Evolutionary conservation across 768 basidiomycete genomes (phyloP).

Genomic region (Podaxis mareebaensis): DNA sequence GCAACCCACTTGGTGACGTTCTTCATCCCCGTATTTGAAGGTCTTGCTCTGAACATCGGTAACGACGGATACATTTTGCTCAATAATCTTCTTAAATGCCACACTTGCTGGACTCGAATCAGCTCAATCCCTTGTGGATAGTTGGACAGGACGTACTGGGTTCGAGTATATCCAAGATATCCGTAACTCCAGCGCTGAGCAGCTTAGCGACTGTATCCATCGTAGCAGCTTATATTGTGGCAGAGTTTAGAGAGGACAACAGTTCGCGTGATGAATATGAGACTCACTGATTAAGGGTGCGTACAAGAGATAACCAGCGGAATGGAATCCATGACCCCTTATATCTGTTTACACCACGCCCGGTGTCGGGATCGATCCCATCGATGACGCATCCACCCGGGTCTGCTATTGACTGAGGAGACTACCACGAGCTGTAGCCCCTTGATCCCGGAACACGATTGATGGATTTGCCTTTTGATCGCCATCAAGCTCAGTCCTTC

Average conservation of each 20-base stretch:
- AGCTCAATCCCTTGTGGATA: neutral
- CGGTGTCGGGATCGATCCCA: no score
- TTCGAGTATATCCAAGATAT: slow-evolving; percentile 2
- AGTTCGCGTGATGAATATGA: neutral
- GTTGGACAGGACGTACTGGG: neutral
- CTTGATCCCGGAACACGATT: neutral
- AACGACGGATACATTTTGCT: neutral
- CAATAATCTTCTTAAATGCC: slow-evolving; percentile 1
- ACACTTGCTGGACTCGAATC: neutral
- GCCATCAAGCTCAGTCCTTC: no score
- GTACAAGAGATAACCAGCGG: neutral
- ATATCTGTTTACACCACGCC: neutral
- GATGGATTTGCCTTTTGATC: neutral
- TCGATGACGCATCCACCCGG: no score
- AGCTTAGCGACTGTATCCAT: neutral
- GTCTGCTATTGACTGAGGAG: no score
- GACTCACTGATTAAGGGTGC: neutral
- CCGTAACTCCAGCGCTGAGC: neutral
- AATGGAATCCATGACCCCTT: neutral
- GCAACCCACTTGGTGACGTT: slow-evolving; percentile 47
- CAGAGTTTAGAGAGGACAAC: neutral
- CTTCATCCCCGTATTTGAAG: slow-evolving; percentile 55
- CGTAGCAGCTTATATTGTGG: neutral
- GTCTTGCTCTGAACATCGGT: slow-evolving; percentile 33
- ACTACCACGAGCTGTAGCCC: neutral